These are phyloP conservation scores for Flaveria robusta DNA, from an alignment of 129 eudicot genomes.

Conservation along the genomic window DNA sequence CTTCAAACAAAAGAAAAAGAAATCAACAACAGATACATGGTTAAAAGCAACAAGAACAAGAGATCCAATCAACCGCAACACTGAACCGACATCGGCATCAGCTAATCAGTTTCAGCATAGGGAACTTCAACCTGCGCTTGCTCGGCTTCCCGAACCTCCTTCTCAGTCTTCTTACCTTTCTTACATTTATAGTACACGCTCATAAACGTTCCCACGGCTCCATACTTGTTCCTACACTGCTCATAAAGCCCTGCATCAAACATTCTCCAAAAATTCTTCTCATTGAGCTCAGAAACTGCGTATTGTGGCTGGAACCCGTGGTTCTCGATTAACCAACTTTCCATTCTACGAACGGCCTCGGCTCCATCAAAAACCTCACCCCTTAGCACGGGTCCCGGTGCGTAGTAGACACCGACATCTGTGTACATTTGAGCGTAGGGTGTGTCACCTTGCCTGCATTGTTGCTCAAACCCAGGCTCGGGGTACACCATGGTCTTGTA, in stretches of 20 bases:
- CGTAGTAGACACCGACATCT: conserved; percentile 86
- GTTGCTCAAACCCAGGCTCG: conserved; percentile 79
- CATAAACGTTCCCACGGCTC: conserved; percentile 91
- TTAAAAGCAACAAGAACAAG: background rate
- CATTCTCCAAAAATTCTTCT: conserved; percentile 96
- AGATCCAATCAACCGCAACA: background rate
- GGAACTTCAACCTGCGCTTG: conserved; percentile 71
- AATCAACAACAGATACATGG: conserved; percentile 10
- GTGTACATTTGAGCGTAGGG: conserved; percentile 88
- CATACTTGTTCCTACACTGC: conserved; percentile 71
- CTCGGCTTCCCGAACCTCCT: conserved; percentile 94
- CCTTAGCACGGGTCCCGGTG: conserved; percentile 85
- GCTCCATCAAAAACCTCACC: conserved; percentile 89
- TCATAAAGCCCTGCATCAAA: conserved; percentile 84
- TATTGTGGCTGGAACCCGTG: conserved; percentile 93
- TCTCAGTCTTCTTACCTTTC: conserved; percentile 94
- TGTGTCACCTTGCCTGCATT: conserved; percentile 79
- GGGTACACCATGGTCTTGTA: conserved; percentile 84
- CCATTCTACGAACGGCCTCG: conserved; percentile 68
- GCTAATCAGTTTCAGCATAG: conserved; percentile 53
- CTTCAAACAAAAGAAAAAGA: conserved; percentile 1
- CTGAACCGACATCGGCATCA: background rate
- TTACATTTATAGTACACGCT: conserved; percentile 87
- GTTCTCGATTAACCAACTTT: conserved; percentile 84
- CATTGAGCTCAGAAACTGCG: conserved; percentile 75